Evolutionary conservation across 148 eudicot species (phyloP), one percentile per base, ranked within the genome.

Genomic region (Simmondsia chinensis): DNA sequence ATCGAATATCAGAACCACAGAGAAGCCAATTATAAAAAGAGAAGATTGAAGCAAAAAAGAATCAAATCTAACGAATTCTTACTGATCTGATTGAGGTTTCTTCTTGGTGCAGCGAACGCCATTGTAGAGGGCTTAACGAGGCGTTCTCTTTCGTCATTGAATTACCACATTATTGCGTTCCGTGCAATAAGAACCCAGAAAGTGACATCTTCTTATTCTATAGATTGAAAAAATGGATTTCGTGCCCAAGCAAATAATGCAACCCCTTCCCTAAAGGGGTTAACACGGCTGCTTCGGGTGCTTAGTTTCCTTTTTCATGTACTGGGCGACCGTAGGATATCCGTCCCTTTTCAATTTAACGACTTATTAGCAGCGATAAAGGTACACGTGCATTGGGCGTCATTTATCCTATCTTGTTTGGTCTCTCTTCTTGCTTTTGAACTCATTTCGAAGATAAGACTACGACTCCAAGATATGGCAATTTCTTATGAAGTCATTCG

Each of bases 401-500:
- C 52, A 33, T 39, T 32, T 33, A 45, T 10, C 56, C 48, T 55
- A 47, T 62, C 20, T 48, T 44, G 47, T 57, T 67, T 53, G 21
- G 50, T n/a, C n/a, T 55, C 48, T 41, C 57, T 48, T 43, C 47
- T 35, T 61, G 23, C 33, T 61, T 59, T 39, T 59, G 29, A 52
- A 43, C 65, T 54, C 52, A 33, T 38, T 52, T 20, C 33, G 50
- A 33, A 54, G 43, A 48, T 30, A 12, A 9, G 26, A 49, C 39
- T 47, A 66, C 68, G 87, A 77, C 72, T 91, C 94, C 87, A 86
- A 57, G 48, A 93, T 93, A 56, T 93, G 96, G 62, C 99, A 93
- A 63, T 75, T 93, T 61, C 77, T 69, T 22, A 93, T 53, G 48
- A 93, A 93, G 43, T 80, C 96, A 44, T 80, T 86, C 37, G 96